Percentiles rank a stretch among this genome's conserved stretches.
Conservation (phyloP, 2,329 filamentous ascomycete species). For the Bretziella fagacearum region DNA sequence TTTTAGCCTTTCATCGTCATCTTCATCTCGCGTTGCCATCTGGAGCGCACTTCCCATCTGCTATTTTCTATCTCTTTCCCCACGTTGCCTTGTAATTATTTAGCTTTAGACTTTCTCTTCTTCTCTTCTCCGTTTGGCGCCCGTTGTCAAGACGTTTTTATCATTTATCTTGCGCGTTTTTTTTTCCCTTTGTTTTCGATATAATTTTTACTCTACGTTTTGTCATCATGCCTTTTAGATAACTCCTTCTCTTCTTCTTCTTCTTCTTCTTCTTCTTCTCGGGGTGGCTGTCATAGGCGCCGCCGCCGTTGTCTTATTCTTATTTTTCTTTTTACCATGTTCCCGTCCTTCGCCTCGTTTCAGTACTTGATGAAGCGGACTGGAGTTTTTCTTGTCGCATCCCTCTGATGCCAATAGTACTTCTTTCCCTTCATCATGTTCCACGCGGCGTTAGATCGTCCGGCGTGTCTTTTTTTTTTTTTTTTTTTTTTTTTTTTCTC, state of each 20-base stretch:
- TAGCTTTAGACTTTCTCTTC: not conserved
- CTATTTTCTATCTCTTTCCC: constrained; percentile 2
- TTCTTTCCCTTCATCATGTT: constrained; percentile 11
- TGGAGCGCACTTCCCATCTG: constrained; percentile 7
- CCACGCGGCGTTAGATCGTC: constrained; percentile 5
- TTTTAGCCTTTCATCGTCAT: constrained; percentile 4
- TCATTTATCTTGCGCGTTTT: constrained; percentile 4
- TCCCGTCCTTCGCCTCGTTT: not conserved
- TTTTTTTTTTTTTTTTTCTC: not conserved
- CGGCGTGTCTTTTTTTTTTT: constrained; percentile 5
- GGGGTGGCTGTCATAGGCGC: not conserved
- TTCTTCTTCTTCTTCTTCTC: not conserved
- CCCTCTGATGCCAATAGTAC: not conserved
- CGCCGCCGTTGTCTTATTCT: too few relatives aligned
- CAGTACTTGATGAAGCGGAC: not conserved
- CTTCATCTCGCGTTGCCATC: constrained; percentile 4
- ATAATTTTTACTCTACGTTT: constrained; percentile 8
- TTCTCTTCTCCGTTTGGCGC: constrained; percentile 4
- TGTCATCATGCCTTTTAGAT: constrained; percentile 4
- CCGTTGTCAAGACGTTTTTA: constrained; percentile 2
- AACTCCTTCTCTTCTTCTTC: not conserved
- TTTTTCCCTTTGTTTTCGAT: not conserved
- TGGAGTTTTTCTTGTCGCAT: not conserved
- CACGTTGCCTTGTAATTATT: not conserved
- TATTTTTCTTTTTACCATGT: constrained; percentile 3